These are phyloP conservation scores for Coemansia sp. DNA, from an alignment of 192 early-diverging fungal genomes.

Conservation along the genomic window DNA sequence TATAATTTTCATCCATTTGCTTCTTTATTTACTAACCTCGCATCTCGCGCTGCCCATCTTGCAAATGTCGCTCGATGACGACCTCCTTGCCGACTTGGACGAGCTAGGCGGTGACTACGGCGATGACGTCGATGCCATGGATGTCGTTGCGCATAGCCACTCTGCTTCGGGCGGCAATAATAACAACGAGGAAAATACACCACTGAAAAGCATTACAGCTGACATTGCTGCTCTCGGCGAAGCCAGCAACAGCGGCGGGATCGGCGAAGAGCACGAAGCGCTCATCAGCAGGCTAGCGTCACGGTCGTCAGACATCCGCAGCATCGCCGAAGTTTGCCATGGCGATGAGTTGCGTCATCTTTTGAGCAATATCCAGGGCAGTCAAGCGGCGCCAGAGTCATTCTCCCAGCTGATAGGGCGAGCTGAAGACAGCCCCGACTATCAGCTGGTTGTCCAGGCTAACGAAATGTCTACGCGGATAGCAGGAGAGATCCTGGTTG, in stretches of 20 bases:
- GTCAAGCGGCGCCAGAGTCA: background rate
- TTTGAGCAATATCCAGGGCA: conserved; percentile 57
- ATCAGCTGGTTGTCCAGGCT: conserved; percentile 81
- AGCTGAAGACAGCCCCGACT: conserved; percentile 81
- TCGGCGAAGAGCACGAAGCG: conserved; percentile 51
- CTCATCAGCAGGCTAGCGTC: conserved; percentile 34
- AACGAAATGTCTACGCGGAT: conserved; percentile 86
- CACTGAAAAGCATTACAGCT: conserved; percentile 19
- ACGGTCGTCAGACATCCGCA: conserved; percentile 59
- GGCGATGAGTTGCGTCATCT: conserved; percentile 65
- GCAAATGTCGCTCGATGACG: conserved; percentile 77
- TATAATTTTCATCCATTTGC: background rate
- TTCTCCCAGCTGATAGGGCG: conserved; percentile 19
- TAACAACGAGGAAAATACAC: conserved; percentile 28
- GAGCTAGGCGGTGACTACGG: conserved; percentile 64
- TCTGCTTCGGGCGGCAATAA: conserved; percentile 8
- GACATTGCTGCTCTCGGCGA: conserved; percentile 59
- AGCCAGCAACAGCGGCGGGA: conserved; percentile 54
- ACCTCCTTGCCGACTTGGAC: conserved; percentile 87
- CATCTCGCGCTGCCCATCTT: no score
- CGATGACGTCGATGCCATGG: conserved; percentile 24
- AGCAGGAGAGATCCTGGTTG: conserved; percentile 85
- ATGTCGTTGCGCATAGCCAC: conserved; percentile 32
- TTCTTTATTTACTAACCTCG: no score
- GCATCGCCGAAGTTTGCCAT: conserved; percentile 66